A percentile compares a stretch with the other conserved stretches of the same genome.
Evolutionary conservation across 2,329 filamentous ascomycete species (phyloP).

Genomic region (Colletotrichum australisinense): DNA sequence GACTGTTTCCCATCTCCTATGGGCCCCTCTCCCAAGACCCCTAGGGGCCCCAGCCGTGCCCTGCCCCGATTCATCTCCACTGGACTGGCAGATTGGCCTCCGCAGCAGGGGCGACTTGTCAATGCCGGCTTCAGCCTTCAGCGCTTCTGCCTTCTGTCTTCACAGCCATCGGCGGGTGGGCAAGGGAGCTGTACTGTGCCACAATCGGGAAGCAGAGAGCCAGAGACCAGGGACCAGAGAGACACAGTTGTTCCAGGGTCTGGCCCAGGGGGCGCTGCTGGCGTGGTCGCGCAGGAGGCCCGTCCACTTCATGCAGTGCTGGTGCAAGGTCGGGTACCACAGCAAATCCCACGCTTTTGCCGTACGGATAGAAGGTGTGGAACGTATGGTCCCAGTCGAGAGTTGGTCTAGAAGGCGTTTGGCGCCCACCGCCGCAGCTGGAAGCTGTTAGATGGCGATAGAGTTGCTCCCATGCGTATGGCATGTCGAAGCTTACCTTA

Average conservation of each 20-base stretch:
- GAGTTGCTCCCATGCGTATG: constrained; percentile 11
- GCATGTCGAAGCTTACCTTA: constrained; percentile 14
- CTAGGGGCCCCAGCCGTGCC: constrained; percentile 11
- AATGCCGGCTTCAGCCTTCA: not conserved
- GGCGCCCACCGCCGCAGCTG: not conserved
- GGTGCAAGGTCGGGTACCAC: constrained; percentile 18
- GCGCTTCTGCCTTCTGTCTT: not conserved
- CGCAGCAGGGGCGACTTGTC: constrained; percentile 15
- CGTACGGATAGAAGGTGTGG: not conserved
- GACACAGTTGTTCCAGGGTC: constrained; percentile 12
- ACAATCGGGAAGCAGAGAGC: not conserved
- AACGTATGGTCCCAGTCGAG: not conserved
- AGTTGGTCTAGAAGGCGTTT: constrained; percentile 26
- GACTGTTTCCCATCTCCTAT: constrained; percentile 30
- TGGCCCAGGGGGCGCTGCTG: constrained; percentile 19
- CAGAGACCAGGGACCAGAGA: not conserved
- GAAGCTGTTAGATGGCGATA: constrained; percentile 2
- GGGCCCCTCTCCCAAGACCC: too few relatives aligned
- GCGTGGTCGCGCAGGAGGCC: constrained; percentile 22
- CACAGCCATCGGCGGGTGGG: constrained; percentile 16
- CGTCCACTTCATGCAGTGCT: constrained; percentile 27
- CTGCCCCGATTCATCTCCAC: constrained; percentile 10
- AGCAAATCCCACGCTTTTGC: constrained; percentile 4
- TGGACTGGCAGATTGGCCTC: constrained; percentile 20
- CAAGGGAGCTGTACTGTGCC: constrained; percentile 18